Conservation (phyloP, 2,329 filamentous ascomycete species). For the Clarireedia homoeocarpa region DNA sequence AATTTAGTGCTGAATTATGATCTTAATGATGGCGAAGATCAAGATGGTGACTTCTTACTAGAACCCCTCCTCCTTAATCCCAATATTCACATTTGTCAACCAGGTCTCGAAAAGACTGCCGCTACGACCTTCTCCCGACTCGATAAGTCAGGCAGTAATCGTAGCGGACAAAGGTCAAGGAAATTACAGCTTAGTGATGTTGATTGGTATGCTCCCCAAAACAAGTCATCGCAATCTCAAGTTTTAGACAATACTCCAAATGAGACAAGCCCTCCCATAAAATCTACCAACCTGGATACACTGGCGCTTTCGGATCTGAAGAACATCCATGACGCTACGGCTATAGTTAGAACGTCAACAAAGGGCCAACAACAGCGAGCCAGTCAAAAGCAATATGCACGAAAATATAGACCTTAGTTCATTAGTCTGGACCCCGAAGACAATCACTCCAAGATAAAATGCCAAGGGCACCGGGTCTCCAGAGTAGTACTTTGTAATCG, state of each 20-base stretch:
- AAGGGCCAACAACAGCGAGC: too few species aligned
- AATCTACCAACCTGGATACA: neutral
- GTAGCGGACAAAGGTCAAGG: slow-evolving; percentile 70
- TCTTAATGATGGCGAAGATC: slow-evolving; percentile 72
- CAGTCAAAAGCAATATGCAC: too few species aligned
- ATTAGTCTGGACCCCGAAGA: too few species aligned
- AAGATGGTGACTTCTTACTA: slow-evolving; percentile 58
- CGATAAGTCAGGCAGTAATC: slow-evolving; percentile 33
- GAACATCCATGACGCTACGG: too few species aligned
- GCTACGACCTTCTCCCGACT: slow-evolving; percentile 24
- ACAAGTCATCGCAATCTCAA: slow-evolving; percentile 15
- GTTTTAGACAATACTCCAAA: slow-evolving; percentile 10
- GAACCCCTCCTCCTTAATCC: slow-evolving; percentile 37
- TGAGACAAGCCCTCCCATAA: neutral
- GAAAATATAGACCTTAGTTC: too few species aligned
- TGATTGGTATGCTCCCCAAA: slow-evolving; percentile 68
- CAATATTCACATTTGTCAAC: slow-evolving; percentile 47
- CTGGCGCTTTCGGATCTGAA: neutral
- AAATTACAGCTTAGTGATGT: slow-evolving; percentile 95
- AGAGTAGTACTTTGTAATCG: neutral
- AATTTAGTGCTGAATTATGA: slow-evolving; percentile 95
- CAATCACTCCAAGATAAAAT: too few species aligned
- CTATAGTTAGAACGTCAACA: too few species aligned
- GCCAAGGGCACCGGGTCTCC: too few species aligned
- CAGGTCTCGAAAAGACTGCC: slow-evolving; percentile 48